Percentiles rank a stretch among this genome's conserved stretches.
Evolutionary conservation across 345 rosid genomes (phyloP).

Genomic region (Lumnitzera littorea): DNA sequence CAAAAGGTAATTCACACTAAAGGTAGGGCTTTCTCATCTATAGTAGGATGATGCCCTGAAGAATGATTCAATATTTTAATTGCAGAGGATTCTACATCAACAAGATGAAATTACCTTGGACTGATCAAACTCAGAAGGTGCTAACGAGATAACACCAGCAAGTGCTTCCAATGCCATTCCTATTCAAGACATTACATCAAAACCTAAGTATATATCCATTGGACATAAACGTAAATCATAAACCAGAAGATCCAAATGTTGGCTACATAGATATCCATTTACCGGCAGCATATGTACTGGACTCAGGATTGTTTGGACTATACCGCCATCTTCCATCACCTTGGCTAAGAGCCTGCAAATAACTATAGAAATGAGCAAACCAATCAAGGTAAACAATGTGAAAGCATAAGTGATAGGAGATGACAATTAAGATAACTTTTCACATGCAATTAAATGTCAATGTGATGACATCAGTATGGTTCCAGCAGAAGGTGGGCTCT

Average conservation of each 20-base stretch:
- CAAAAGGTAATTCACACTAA: too few species aligned
- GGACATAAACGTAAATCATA: too few species aligned
- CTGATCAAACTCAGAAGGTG: conserved; percentile 67
- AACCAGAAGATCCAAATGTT: too few species aligned
- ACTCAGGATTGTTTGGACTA: conserved; percentile 66
- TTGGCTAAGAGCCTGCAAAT: conserved; percentile 78
- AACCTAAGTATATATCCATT: not conserved
- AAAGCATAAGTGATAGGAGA: too few species aligned
- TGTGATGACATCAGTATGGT: too few species aligned
- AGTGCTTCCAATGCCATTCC: conserved; percentile 89
- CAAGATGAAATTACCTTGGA: conserved; percentile 49
- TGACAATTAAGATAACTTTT: too few species aligned
- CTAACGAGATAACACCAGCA: conserved; percentile 74
- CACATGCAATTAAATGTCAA: too few species aligned
- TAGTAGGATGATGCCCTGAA: too few species aligned
- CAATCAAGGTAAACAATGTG: too few species aligned
- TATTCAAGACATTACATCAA: conserved; percentile 20
- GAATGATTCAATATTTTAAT: too few species aligned
- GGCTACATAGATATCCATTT: conserved; percentile 4
- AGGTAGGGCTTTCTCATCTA: too few species aligned
- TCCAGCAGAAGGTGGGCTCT: too few species aligned
- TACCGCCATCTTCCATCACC: conserved; percentile 94
- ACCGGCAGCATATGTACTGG: conserved; percentile 95
- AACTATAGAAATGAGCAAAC: conserved; percentile 5
- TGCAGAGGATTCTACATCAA: not conserved